A percentile compares a stretch with the other conserved stretches of the same genome.
Evolutionary conservation across 129 eudicot genomes (phyloP).

Genomic region (Arctium minus): DNA sequence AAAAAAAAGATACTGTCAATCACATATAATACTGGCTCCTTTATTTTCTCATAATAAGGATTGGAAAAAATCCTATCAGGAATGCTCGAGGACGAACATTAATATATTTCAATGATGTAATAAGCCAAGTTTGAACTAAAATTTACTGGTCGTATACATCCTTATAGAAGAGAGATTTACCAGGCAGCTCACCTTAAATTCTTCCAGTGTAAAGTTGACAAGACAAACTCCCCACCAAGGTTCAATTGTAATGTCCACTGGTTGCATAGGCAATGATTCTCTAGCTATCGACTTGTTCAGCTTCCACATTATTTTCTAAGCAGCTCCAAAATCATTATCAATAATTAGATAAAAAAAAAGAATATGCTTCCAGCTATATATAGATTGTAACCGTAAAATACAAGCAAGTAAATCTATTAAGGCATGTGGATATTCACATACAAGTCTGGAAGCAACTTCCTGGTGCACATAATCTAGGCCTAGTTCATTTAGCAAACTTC

Average conservation of each 20-base stretch:
- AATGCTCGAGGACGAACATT: background rate
- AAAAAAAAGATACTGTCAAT: constrained; percentile 1
- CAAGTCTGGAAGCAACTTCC: background rate
- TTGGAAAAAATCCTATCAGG: background rate
- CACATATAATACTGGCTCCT: background rate
- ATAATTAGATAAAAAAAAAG: constrained; percentile 23
- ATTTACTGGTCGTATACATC: background rate
- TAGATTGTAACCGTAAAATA: constrained; percentile 8
- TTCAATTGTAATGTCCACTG: constrained; percentile 80
- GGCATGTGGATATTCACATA: background rate
- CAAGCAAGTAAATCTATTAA: background rate
- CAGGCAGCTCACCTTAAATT: constrained; percentile 71
- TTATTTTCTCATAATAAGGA: background rate
- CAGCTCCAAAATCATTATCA: constrained; percentile 37
- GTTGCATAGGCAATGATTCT: constrained; percentile 83
- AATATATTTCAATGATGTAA: background rate
- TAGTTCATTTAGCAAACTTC: background rate
- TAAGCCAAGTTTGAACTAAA: background rate
- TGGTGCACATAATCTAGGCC: background rate
- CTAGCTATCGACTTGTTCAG: constrained; percentile 97
- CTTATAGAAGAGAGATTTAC: background rate
- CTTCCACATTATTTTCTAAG: constrained; percentile 99
- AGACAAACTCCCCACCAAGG: constrained; percentile 99
- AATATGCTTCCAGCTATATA: constrained; percentile 13
- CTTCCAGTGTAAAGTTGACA: constrained; percentile 93